A percentile compares a stretch with the other conserved stretches of the same genome.
phyloP scores from a whole-genome alignment of 1,284 basidiomycete genomes.

The Cryptococcus jaspeensis region DNA sequence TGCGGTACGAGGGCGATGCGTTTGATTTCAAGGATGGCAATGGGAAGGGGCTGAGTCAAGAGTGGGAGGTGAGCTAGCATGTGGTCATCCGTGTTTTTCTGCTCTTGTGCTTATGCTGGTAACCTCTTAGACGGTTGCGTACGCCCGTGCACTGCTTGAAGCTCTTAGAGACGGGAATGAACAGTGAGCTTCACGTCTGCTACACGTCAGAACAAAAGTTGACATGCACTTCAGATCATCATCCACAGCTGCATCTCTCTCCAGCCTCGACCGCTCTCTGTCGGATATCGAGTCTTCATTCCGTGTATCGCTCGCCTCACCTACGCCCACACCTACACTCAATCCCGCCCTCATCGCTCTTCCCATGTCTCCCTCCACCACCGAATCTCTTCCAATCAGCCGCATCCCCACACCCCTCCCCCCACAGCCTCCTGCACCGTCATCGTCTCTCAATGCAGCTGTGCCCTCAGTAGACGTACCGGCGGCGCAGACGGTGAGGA shows the following conservation, averaged over 20 bases:
- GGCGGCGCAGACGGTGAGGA: constrained; percentile 8
- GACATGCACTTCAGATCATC: constrained; percentile 15
- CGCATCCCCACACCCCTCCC: background rate
- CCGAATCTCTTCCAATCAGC: background rate
- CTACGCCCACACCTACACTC: constrained; percentile 9
- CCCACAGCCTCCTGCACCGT: background rate
- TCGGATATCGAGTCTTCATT: constrained; percentile 16
- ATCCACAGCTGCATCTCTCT: constrained; percentile 21
- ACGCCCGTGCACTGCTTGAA: constrained; percentile 38
- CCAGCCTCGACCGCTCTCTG: constrained; percentile 19
- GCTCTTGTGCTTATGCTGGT: background rate
- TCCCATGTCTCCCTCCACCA: constrained; percentile 4
- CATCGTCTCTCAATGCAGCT: background rate
- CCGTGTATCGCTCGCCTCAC: constrained; percentile 7
- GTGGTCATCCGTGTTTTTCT: background rate
- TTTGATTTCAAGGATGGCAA: constrained; percentile 11
- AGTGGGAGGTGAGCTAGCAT: constrained; percentile 41
- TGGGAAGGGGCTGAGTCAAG: constrained; percentile 23
- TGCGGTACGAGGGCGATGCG: too few species aligned
- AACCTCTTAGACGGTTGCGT: constrained; percentile 34
- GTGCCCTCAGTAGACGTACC: background rate
- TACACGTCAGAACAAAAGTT: background rate
- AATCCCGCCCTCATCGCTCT: constrained; percentile 19
- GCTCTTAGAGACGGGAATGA: constrained; percentile 35
- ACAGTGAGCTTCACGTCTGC: constrained; percentile 24